Evolutionary conservation across 2,329 filamentous ascomycete genomes (phyloP).

Genomic region (Colletotrichum sp.): DNA sequence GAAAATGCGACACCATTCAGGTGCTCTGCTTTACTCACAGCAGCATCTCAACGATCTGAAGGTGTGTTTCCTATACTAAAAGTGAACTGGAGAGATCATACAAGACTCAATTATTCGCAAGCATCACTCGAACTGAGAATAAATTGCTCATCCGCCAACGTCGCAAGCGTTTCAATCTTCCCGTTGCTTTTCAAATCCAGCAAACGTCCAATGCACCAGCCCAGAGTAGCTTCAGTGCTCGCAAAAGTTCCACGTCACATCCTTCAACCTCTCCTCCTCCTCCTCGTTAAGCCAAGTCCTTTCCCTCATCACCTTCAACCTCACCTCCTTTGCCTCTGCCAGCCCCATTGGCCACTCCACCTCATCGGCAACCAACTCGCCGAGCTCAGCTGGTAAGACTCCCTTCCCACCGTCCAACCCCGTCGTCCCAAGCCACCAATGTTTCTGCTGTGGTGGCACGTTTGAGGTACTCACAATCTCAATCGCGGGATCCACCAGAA

Average conservation of each 20-base stretch:
- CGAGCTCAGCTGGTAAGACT: slow-evolving; percentile 24
- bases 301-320: slow-evolving; percentile 29
- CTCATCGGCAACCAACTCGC: slow-evolving; percentile 16
- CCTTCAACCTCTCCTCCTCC: neutral
- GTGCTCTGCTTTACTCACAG: neutral
- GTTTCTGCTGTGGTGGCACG: slow-evolving; percentile 45
- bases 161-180: neutral
- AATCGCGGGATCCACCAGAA: slow-evolving; percentile 61
- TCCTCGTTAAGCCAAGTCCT: slow-evolving; percentile 18
- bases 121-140: neutral
- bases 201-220: neutral
- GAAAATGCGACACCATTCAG: neutral
- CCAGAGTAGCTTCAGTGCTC: slow-evolving; percentile 22
- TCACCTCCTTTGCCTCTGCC: slow-evolving; percentile 25
- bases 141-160: neutral
- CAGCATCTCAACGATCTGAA: neutral
- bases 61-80: neutral
- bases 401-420: neutral
- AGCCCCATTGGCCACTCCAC: slow-evolving; percentile 24
- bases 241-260: slow-evolving; percentile 23
- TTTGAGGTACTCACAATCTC: slow-evolving; percentile 48
- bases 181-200: neutral
- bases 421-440: slow-evolving; percentile 37
- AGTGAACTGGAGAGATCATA: neutral
- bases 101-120: neutral